Evolutionary conservation across 768 basidiomycete species (phyloP).

Genomic region (Rhodotorula graminis): DNA sequence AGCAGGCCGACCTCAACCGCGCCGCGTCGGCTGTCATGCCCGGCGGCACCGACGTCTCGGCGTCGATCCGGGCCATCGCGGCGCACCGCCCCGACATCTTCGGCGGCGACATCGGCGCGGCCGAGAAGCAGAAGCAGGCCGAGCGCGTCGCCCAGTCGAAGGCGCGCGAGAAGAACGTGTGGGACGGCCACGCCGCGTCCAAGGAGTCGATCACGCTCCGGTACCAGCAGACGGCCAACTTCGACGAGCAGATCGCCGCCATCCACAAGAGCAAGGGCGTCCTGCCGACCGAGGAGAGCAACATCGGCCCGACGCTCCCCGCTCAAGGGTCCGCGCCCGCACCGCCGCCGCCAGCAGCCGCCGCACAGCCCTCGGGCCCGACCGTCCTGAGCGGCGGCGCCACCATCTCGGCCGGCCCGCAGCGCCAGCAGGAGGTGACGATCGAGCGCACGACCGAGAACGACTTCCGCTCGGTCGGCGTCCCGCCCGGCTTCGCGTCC

Average conservation of each 20-base stretch:
- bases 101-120: slow-evolving; percentile 84
- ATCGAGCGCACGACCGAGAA: slow-evolving; percentile 29
- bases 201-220: slow-evolving; percentile 84
- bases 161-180: slow-evolving; percentile 90
- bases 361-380: background rate
- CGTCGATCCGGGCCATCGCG: slow-evolving; percentile 86
- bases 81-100: slow-evolving; percentile 96
- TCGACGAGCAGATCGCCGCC: slow-evolving; percentile 96
- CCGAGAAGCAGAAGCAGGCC: slow-evolving; percentile 62
- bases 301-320: slow-evolving; percentile 24
- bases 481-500: slow-evolving; percentile 50
- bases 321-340: slow-evolving; percentile 53
- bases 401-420: slow-evolving; percentile 83
- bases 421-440: slow-evolving; percentile 61
- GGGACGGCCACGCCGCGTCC: slow-evolving; percentile 97
- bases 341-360: slow-evolving; percentile 49
- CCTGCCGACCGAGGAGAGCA: slow-evolving; percentile 52
- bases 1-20: slow-evolving; percentile 79
- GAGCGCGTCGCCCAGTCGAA: slow-evolving; percentile 75
- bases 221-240: slow-evolving; percentile 85
- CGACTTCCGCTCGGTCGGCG: slow-evolving; percentile 48
- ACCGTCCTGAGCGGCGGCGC: slow-evolving; percentile 64
- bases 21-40: slow-evolving; percentile 53
- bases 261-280: slow-evolving; percentile 86
- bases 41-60: slow-evolving; percentile 78